Evolutionary conservation across 2,329 filamentous ascomycete genomes (phyloP).

Genomic region (Botrytis hyacinthi): DNA sequence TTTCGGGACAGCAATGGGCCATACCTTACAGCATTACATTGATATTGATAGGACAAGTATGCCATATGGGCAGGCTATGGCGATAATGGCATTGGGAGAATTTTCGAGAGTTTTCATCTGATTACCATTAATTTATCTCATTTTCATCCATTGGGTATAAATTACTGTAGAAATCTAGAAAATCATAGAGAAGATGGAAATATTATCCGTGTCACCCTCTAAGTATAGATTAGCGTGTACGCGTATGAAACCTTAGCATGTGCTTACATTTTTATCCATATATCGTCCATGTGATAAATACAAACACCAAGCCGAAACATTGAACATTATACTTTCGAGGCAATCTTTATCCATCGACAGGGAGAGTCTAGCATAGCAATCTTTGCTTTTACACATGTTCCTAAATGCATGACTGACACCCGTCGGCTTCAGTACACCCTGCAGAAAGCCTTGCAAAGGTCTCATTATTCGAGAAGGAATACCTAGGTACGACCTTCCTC

Average conservation of each 20-base stretch:
- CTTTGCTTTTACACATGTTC: neutral
- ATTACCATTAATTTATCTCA: neutral
- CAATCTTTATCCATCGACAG: neutral
- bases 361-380: neutral
- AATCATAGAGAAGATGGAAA: neutral
- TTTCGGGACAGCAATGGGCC: slow-evolving; percentile 78
- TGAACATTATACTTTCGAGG: neutral
- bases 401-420: neutral
- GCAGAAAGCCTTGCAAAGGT: neutral
- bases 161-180: neutral
- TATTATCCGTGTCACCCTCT: neutral
- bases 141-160: neutral
- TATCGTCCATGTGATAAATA: neutral
- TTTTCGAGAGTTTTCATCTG: slow-evolving; percentile 51
- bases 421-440: neutral
- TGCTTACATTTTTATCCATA: neutral
- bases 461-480: neutral
- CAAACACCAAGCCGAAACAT: neutral
- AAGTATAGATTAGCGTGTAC: neutral
- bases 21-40: slow-evolving; percentile 71
- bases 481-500: neutral
- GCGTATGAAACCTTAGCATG: neutral
- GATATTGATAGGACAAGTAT: slow-evolving; percentile 75
- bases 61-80: slow-evolving; percentile 84
- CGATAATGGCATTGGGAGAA: slow-evolving; percentile 77